Evolutionary conservation across 352 stramenopile genomes (phyloP).

Genomic region (Saprolegnia parasitica): DNA sequence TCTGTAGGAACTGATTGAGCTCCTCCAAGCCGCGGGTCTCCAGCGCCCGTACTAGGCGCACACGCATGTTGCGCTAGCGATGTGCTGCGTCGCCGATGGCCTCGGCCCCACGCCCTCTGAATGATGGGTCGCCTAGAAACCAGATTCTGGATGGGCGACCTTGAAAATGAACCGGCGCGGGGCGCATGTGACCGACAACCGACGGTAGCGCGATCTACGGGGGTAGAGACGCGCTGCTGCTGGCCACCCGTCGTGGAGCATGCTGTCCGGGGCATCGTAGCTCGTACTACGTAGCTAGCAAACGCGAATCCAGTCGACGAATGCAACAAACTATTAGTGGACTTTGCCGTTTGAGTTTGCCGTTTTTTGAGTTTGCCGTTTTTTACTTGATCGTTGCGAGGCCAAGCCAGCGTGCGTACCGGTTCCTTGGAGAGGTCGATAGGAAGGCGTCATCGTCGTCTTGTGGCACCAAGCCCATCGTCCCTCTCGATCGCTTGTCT

Average conservation of each 20-base stretch:
- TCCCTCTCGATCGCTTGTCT: too few relatives aligned
- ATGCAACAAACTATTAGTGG: too few relatives aligned
- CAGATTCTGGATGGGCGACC: slow-evolving; percentile 17
- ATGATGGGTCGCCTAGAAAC: slow-evolving; percentile 25
- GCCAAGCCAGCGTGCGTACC: too few relatives aligned
- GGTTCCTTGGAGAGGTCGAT: too few relatives aligned
- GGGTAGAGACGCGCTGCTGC: slow-evolving; percentile 16
- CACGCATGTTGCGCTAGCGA: not conserved
- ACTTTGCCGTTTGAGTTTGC: too few relatives aligned
- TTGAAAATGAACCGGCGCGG: slow-evolving; percentile 23
- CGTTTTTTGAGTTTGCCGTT: too few relatives aligned
- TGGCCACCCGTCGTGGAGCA: not conserved
- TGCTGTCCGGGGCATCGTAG: not conserved
- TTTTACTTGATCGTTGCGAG: too few relatives aligned
- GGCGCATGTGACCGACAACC: not conserved
- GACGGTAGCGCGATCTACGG: slow-evolving; percentile 2
- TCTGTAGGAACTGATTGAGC: slow-evolving; percentile 19
- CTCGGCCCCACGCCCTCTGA: slow-evolving; percentile 12
- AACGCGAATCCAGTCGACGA: too few relatives aligned
- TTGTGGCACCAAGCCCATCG: too few relatives aligned
- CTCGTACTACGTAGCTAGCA: too few relatives aligned
- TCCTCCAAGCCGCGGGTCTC: slow-evolving; percentile 4
- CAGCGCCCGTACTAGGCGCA: slow-evolving; percentile 2
- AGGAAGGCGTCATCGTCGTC: too few relatives aligned
- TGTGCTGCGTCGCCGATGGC: not conserved